Conservation (phyloP, 179 eudicot species). For the Beta corolliflora region DNA sequence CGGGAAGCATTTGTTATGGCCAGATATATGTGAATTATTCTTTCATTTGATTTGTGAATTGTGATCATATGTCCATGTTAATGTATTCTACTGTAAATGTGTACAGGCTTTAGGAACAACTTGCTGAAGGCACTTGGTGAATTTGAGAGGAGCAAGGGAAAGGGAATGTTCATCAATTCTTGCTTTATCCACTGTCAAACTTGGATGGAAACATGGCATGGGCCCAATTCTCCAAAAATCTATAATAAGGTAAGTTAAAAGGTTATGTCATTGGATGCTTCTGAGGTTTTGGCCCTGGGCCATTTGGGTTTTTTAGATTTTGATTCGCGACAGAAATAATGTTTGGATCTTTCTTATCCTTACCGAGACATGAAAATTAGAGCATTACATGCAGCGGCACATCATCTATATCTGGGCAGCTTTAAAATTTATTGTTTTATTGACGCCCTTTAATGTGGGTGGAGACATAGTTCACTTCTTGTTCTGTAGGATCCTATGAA, state of each 20-base stretch:
- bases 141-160: conserved; percentile 48
- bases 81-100: background rate
- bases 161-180: conserved; percentile 76
- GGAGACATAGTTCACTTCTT: no score
- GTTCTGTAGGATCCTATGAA: background rate
- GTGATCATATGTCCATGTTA: background rate
- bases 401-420: background rate
- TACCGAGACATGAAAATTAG: background rate
- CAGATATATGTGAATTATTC: background rate
- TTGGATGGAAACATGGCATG: conserved; percentile 78
- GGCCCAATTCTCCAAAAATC: conserved; percentile 75
- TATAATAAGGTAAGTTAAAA: conserved; percentile 49
- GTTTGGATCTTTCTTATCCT: background rate
- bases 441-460: no score
- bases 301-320: background rate
- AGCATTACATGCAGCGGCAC: background rate
- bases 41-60: background rate
- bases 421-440: background rate
- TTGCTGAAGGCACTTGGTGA: conserved; percentile 56
- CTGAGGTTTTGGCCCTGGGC: background rate
- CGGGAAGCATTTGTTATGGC: background rate
- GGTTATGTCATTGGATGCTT: background rate
- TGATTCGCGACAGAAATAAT: background rate
- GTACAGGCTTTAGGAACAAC: conserved; percentile 66
- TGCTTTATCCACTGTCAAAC: conserved; percentile 91